Conservation (phyloP, 192 early-diverging fungal species). For the Anaeromyces robustus region DNA sequence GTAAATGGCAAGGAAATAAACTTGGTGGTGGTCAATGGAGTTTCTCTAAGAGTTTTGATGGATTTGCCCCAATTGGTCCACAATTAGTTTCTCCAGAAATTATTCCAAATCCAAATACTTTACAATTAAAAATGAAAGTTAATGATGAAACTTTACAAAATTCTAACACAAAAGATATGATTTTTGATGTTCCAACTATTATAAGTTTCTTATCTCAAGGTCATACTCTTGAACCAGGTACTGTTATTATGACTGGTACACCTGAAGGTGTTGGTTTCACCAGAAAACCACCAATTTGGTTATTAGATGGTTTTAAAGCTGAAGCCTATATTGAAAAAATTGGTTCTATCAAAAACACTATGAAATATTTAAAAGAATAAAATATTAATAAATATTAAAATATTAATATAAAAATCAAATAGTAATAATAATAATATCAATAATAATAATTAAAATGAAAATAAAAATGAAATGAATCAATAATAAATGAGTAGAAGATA, state of each 20-base stretch:
- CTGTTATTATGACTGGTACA: slow-evolving; percentile 34
- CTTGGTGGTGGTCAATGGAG: slow-evolving; percentile 33
- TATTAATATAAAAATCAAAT: too few relatives aligned
- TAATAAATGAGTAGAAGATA: too few relatives aligned
- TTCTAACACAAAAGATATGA: slow-evolving; percentile 36
- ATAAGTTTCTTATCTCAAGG: slow-evolving; percentile 44
- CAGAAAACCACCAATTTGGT: slow-evolving; percentile 21
- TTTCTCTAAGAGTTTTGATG: slow-evolving; percentile 46
- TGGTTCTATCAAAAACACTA: not conserved
- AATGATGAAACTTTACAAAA: slow-evolving; percentile 31
- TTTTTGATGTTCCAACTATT: slow-evolving; percentile 28
- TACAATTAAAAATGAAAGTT: slow-evolving; percentile 20
- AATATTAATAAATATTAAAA: not conserved
- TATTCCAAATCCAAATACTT: slow-evolving; percentile 26
- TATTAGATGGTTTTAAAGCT: slow-evolving; percentile 10
- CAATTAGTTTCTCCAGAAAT: slow-evolving; percentile 28
- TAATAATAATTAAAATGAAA: too few relatives aligned
- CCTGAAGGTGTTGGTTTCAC: slow-evolving; percentile 10
- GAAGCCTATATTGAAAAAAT: not conserved
- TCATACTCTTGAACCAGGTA: slow-evolving; percentile 34
- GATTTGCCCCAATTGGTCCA: slow-evolving; percentile 39
- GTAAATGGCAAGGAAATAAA: slow-evolving; percentile 33
- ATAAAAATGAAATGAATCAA: too few relatives aligned
- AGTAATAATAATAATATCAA: too few relatives aligned
- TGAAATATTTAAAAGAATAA: not conserved